Conservation (phyloP, 1,284 basidiomycete genomes). For the Phenoliferia sp. region DNA sequence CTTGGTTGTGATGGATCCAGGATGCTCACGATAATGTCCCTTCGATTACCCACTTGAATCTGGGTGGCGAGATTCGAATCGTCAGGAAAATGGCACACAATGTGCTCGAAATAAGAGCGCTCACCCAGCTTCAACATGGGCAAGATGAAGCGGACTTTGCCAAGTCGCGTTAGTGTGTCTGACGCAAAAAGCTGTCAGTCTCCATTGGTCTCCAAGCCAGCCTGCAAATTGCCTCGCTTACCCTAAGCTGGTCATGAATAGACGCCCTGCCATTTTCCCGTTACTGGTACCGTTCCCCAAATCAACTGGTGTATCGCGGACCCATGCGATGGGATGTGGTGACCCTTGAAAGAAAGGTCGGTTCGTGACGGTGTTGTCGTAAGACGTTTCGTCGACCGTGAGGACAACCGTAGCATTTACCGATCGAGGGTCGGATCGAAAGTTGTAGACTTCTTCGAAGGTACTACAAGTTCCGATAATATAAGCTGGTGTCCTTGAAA, state of each 20-base stretch:
- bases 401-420: conserved; percentile 29
- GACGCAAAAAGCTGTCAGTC: no score
- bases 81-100: not conserved
- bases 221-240: conserved; percentile 2
- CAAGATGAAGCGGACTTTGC: conserved; percentile 14
- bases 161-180: conserved; percentile 17
- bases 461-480: not conserved
- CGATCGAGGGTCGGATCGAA: conserved; percentile 24
- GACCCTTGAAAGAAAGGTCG: conserved; percentile 20
- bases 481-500: not conserved
- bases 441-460: conserved; percentile 25
- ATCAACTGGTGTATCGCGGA: conserved; percentile 21
- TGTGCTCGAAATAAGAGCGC: not conserved
- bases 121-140: conserved; percentile 26
- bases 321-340: conserved; percentile 28
- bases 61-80: not conserved
- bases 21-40: not conserved
- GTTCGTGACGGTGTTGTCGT: conserved; percentile 14
- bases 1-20: not conserved
- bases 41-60: conserved; percentile 2
- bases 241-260: conserved; percentile 24
- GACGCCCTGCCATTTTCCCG: conserved; percentile 18
- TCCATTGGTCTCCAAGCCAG: no score
- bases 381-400: conserved; percentile 13
- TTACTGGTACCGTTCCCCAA: conserved; percentile 23